phyloP scores from a whole-genome alignment of 805 yeast genomes.

The Cyberlindnera euphorbiiphila region DNA sequence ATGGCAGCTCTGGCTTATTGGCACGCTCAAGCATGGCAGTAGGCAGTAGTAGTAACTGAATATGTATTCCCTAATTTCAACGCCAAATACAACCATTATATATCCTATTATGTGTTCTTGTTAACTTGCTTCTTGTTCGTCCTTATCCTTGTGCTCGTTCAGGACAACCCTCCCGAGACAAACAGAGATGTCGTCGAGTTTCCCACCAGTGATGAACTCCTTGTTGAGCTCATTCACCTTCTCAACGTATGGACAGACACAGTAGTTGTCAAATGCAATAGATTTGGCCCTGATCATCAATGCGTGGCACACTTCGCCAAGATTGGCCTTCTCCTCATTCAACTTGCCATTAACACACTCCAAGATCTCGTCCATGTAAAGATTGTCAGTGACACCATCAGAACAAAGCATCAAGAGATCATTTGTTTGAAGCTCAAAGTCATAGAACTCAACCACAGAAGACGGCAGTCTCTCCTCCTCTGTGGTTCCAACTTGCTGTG shows the following conservation, averaged over 20 bases:
- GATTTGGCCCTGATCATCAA: slow-evolving; percentile 43
- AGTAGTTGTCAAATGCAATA: slow-evolving; percentile 49
- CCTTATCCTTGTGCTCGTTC: slow-evolving; percentile 3
- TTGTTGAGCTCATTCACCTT: slow-evolving; percentile 39
- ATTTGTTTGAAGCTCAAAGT: slow-evolving; percentile 35
- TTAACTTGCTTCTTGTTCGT: neutral
- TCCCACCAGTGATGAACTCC: slow-evolving; percentile 44
- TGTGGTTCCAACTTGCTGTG: slow-evolving; percentile 53
- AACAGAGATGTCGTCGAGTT: slow-evolving; percentile 51
- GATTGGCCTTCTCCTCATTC: slow-evolving; percentile 26
- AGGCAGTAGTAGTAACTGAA: no score
- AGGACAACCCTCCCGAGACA: slow-evolving; percentile 42
- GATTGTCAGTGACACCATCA: slow-evolving; percentile 52
- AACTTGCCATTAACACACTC: slow-evolving; percentile 35
- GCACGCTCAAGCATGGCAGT: no score
- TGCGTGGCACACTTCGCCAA: slow-evolving; percentile 38
- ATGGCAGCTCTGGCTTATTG: no score
- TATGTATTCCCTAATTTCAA: no score
- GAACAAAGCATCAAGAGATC: slow-evolving; percentile 47
- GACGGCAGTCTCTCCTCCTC: slow-evolving; percentile 41
- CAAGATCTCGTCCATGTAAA: slow-evolving; percentile 45
- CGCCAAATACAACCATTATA: no score
- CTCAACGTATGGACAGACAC: slow-evolving; percentile 51
- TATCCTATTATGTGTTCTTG: no score
- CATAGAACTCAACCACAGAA: slow-evolving; percentile 43